These are phyloP conservation scores for Lactifluus echinatus DNA, from an alignment of 768 basidiomycete species.

Conservation along the genomic window DNA sequence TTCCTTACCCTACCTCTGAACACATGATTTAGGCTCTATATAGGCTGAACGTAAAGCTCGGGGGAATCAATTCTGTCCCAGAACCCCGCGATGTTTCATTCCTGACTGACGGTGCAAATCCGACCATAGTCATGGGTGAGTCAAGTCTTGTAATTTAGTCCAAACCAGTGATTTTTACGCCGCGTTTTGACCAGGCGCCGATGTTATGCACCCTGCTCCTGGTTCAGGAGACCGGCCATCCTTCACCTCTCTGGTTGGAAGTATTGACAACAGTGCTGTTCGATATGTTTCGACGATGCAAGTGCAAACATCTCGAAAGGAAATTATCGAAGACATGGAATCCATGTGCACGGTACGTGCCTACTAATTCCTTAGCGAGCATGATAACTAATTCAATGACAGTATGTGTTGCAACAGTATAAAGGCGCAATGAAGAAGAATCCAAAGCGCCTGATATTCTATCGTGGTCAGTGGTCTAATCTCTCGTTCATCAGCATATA, in stretches of 20 bases:
- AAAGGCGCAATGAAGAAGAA: slow-evolving; percentile 47
- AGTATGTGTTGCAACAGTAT: slow-evolving; percentile 52
- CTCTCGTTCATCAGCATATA: background rate
- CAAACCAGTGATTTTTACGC: background rate
- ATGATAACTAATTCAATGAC: background rate
- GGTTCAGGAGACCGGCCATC: slow-evolving; percentile 74
- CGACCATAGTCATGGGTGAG: slow-evolving; percentile 73
- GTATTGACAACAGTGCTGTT: slow-evolving; percentile 65
- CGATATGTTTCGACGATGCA: slow-evolving; percentile 59
- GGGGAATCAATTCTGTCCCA: slow-evolving; percentile 74
- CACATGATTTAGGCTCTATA: background rate
- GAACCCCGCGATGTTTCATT: slow-evolving; percentile 56
- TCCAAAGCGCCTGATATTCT: slow-evolving; percentile 72
- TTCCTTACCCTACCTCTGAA: background rate
- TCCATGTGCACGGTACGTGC: slow-evolving; percentile 50
- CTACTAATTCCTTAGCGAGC: background rate
- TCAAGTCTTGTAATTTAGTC: background rate
- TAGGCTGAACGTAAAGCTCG: slow-evolving; percentile 79
- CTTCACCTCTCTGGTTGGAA: slow-evolving; percentile 72
- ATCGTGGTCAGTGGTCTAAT: slow-evolving; percentile 41
- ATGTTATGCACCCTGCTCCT: slow-evolving; percentile 78
- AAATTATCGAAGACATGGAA: slow-evolving; percentile 67
- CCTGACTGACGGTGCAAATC: slow-evolving; percentile 60
- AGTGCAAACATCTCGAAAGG: slow-evolving; percentile 60
- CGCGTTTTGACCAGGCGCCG: slow-evolving; percentile 44